Evolutionary conservation across 2,329 filamentous ascomycete genomes (phyloP), one percentile per base, ranked within the genome.

Genomic region (Alternaria ethzedia): DNA sequence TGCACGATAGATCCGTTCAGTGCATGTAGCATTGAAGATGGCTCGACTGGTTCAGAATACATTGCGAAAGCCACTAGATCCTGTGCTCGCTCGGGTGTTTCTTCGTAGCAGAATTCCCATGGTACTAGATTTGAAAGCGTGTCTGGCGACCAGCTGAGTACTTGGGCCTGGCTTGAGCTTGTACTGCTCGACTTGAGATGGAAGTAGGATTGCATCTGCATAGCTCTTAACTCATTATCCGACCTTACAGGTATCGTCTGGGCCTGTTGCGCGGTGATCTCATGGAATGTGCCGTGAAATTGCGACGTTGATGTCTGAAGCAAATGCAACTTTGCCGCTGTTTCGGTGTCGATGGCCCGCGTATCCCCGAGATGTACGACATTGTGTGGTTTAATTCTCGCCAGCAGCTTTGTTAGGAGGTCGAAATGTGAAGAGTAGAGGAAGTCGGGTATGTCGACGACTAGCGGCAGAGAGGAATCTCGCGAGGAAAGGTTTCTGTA

Each of bases 151-250:
- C 89, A 92, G 47, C 74, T 77, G 20, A 78, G 57, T 67, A 64
- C 66, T 45, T 70, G 54, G 68, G 68, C 9, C 63, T 63, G 30
- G 55, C 49, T 43, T 10, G 13, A 6, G 20, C 41, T 58, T 68
- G 54, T 45, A 69, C 67, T 21, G 61, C 62, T 28, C 49, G 57
- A 28, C 61, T 59, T 51, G 52, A 67, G 74, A 74, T 95, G 92
- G 72, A 95, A 93, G 70, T 94, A 95, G 0, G 91, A 90, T 85
- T 93, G 89, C n/a, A 86, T 88, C 69, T 94, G 91, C 90, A 95
- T 93, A 6, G 86, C 85, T 54, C 91, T 83, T 3, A 92, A 79
- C 64, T 94, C 89, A 0, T 87, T 84, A 0, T 90, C 86, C 10
- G 89, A 91, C 41, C 89, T 83, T 4, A 86, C 81, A 1, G 83